Evolutionary conservation across 768 basidiomycete genomes (phyloP), one percentile per base, ranked within the genome.

Genomic region (Amanita pallidorosea): DNA sequence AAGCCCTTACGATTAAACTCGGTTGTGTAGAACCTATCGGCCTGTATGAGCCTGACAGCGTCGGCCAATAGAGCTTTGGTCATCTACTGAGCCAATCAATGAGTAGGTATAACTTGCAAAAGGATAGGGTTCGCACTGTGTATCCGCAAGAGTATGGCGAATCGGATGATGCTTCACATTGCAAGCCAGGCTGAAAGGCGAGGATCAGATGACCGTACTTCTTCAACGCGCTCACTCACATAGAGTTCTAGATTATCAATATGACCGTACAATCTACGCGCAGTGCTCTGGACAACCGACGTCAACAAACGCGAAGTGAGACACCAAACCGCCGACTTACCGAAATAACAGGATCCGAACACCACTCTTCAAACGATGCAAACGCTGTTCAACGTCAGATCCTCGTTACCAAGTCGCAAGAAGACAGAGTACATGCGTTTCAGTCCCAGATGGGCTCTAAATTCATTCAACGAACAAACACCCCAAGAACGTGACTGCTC

Each of bases 391-490:
- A 12, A 45, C 27, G 38, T 25, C 3, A 15, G 37, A 22, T 11
- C 46, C 33, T 27, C 15, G 45, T 47, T 52, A 49, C 7, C 17
- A 15, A 3, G 3, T 40, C 17, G 9, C 12, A 34, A n/a, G 13
- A 29, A 41, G n/a, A 33, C 20, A 33, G 15, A 13, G 13, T 33
- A 61, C 65, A 11, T 33, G 69, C 71, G 62, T 58, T 70, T 71
- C 15, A 80, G 59, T 11, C 74, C 74, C 35, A 80, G 54, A 62
- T 74, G 75, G 57, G 66, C 58, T 41, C 77, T 65, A 62, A 79
- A 79, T 60, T 79, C 76, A 51, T 79, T 80, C 70, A 78, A 70
- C 4, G 74, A 71, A 57, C 76, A 76, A 1, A 73, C 69, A 29
- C 79, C 79, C 79, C 80, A 81, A 5, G 55, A 54, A 40, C 81